phyloP scores from a whole-genome alignment of 257 asterid species.

The Henckelia pumila region DNA sequence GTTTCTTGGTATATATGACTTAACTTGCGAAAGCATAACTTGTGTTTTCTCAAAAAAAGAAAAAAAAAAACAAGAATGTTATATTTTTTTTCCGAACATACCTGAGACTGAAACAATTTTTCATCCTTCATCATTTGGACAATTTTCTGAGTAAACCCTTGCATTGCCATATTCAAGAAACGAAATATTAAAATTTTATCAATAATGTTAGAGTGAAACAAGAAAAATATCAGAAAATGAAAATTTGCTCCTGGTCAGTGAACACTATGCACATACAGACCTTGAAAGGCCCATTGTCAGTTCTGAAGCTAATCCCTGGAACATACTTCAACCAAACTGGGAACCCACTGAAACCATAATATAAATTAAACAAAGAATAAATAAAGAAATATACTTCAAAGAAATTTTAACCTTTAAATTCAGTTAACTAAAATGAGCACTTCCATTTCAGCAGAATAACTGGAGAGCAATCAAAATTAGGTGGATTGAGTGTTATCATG shows the following conservation, averaged over 20 bases:
- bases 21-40: not conserved
- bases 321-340: conserved; percentile 98
- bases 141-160: conserved; percentile 70
- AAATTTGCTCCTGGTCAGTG: too few relatives aligned
- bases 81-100: conserved; percentile 16
- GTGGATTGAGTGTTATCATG: conserved; percentile 22
- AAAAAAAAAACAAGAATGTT: not conserved
- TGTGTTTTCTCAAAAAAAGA: too few relatives aligned
- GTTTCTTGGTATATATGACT: too few relatives aligned
- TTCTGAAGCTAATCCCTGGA: conserved; percentile 84
- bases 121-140: conserved; percentile 91
- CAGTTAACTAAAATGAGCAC: too few relatives aligned
- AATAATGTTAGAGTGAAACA: not conserved
- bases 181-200: not conserved
- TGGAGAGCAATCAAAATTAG: conserved; percentile 12
- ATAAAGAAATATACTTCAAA: too few relatives aligned
- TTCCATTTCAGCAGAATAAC: conserved; percentile 16
- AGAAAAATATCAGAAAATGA: conserved; percentile 9
- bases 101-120: conserved; percentile 81
- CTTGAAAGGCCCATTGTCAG: conserved; percentile 94
- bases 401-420: too few relatives aligned
- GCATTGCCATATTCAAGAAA: conserved; percentile 73
- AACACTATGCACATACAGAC: conserved; percentile 27
- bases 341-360: conserved; percentile 66
- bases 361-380: too few relatives aligned